Conservation (phyloP, 208 protist genomes). For the Naegleria gruberi region DNA sequence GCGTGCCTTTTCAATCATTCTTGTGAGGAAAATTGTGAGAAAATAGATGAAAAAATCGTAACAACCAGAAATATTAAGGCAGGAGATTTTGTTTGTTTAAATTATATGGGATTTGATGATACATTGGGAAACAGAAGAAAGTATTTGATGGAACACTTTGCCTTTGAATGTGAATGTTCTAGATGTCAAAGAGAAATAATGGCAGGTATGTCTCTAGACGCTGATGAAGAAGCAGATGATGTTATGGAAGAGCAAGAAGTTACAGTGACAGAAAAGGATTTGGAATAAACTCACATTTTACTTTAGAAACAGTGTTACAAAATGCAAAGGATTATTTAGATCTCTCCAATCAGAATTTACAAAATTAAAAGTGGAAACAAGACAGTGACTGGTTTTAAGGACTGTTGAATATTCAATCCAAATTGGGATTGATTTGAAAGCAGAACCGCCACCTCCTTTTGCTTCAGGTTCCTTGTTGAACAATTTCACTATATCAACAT, state of each 20-base stretch:
- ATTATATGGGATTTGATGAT: neutral
- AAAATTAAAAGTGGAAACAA: neutral
- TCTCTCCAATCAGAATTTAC: neutral
- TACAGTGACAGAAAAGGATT: neutral
- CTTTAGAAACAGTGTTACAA: neutral
- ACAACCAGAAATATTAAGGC: neutral
- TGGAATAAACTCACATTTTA: neutral
- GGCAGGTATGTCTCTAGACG: neutral
- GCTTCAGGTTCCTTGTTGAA: neutral
- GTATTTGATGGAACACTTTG: neutral
- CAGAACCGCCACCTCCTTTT: neutral
- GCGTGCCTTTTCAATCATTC: slow-evolving; percentile 1
- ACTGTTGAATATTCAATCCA: neutral
- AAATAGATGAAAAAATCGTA: neutral
- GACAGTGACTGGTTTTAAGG: neutral
- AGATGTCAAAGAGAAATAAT: neutral
- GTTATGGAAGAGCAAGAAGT: neutral
- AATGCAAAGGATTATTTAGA: neutral
- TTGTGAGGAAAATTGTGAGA: neutral
- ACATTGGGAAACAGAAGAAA: neutral
- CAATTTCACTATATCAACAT: neutral
- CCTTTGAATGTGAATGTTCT: neutral
- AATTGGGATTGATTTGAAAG: neutral
- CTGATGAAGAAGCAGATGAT: neutral
- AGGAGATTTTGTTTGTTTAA: neutral